These are phyloP conservation scores for Tylopilus felleus DNA, from an alignment of 768 basidiomycete species.

Conservation along the genomic window DNA sequence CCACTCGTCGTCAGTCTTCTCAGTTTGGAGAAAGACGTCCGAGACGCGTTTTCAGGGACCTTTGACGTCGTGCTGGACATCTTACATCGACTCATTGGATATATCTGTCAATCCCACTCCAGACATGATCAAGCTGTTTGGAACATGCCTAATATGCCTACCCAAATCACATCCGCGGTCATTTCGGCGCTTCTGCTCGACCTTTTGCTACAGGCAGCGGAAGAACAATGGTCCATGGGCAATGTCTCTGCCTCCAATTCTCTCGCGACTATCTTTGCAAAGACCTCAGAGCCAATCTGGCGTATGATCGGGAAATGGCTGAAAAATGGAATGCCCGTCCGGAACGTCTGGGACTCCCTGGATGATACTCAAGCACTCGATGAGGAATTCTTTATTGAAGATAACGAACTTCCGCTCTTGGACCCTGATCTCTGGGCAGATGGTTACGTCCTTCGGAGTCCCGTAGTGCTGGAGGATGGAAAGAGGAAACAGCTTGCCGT, in stretches of 20 bases:
- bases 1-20: constrained; percentile 59
- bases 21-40: constrained; percentile 55
- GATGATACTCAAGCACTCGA: constrained; percentile 38
- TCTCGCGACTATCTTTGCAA: constrained; percentile 60
- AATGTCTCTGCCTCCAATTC: constrained; percentile 52
- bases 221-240: constrained; percentile 57
- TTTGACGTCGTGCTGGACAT: constrained; percentile 57
- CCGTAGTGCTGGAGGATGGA: constrained; percentile 26
- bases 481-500: constrained; percentile 31
- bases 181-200: constrained; percentile 62
- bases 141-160: constrained; percentile 40
- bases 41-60: constrained; percentile 52
- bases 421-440: constrained; percentile 81
- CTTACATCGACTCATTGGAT: constrained; percentile 34
- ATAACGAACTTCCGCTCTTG: constrained; percentile 57
- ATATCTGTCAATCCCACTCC: constrained; percentile 29
- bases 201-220: constrained; percentile 51
- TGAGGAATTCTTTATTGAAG: constrained; percentile 81
- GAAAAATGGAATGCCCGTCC: constrained; percentile 63
- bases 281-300: constrained; percentile 71
- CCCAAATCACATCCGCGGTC: constrained; percentile 45
- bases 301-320: constrained; percentile 69
- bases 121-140: constrained; percentile 34
- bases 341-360: constrained; percentile 28
- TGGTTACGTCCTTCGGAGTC: constrained; percentile 58